These are phyloP conservation scores for Serendipita sp. DNA, from an alignment of 768 basidiomycete species.

Conservation along the genomic window DNA sequence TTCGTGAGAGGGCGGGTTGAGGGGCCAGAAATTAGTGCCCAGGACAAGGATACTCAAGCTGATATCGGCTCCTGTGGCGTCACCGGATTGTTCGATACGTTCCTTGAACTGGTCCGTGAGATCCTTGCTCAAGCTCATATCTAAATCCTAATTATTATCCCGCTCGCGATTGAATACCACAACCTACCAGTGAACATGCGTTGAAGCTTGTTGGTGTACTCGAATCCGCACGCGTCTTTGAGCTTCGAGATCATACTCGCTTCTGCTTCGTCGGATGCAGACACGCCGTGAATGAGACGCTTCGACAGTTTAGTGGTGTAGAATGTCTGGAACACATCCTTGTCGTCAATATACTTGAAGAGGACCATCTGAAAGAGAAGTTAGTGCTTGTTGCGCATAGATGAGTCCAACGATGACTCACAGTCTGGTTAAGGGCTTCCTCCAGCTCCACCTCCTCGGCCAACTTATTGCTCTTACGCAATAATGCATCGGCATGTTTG, in stretches of 20 bases:
- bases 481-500: constrained; percentile 74
- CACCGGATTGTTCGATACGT: constrained; percentile 71
- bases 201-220: constrained; percentile 90
- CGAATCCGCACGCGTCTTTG: constrained; percentile 92
- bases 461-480: constrained; percentile 92
- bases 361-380: constrained; percentile 59
- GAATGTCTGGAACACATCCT: constrained; percentile 97
- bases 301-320: constrained; percentile 88
- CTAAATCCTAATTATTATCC: constrained; percentile 24
- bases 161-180: not conserved
- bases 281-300: constrained; percentile 78
- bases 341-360: constrained; percentile 97
- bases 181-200: constrained; percentile 83
- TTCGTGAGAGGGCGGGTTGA: constrained; percentile 66
- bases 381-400: constrained; percentile 1
- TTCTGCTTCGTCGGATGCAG: constrained; percentile 91
- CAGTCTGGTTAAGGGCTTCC: constrained; percentile 76
- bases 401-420: constrained; percentile 17
- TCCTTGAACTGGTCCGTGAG: constrained; percentile 90
- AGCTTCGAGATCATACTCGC: constrained; percentile 96
- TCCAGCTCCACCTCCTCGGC: constrained; percentile 85
- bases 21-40: constrained; percentile 91
- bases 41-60: constrained; percentile 88
- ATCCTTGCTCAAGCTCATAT: constrained; percentile 91
- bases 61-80: constrained; percentile 58